Evolutionary conservation across 176 grass and related monocot genomes (phyloP), one percentile per base, ranked within the genome.

Genomic region (Miscanthus lutarioriparius): DNA sequence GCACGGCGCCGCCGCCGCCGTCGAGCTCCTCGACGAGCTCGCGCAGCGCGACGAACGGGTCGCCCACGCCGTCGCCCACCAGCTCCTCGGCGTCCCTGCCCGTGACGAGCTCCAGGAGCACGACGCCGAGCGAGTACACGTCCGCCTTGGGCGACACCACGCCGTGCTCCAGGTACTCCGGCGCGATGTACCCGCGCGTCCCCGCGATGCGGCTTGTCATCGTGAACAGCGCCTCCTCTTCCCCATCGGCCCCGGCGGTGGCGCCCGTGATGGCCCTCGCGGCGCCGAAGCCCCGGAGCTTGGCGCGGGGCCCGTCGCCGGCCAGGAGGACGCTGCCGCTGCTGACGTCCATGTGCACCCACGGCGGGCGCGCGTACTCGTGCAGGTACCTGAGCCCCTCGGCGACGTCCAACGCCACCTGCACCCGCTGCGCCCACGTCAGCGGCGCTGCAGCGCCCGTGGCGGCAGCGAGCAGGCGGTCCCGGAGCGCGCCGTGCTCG

Each of bases 291-390:
- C 91, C 84, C 0, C 87, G 82, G 67, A 97, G 86, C 81, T 97
- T 97, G n/a, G 83, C 94, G 71, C 92, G 87, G 45, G 87, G 62
- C 67, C 45, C 81, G 17, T 54, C 84, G 33, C 68, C 84, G 25
- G 86, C 87, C 14, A 94, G 89, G 38, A 97, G 83, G 25, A 97
- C 62, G 86, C 72, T 87, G 64, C 76, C 83, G 66, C 80, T 83
- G 43, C 63, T 85, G 3, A 97, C 83, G 58, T 92, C 92, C 89
- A 92, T 97, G 85, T 97, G 94, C n/a, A 94, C 94, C 72, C 90
- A 89, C 25, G 86, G 38, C 9, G 92, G 92, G 0, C 81, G 43
- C 20, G 87, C 69, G 80, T 92, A 92, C 64, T 82, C 80, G 88
- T 97, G 92, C 65, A 97, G 92, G 76, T 97, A 97, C 53, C 83